Evolutionary conservation across 768 basidiomycete species (phyloP), one percentile per base, ranked within the genome.

Genomic region (Hysterangium stoloniferum): DNA sequence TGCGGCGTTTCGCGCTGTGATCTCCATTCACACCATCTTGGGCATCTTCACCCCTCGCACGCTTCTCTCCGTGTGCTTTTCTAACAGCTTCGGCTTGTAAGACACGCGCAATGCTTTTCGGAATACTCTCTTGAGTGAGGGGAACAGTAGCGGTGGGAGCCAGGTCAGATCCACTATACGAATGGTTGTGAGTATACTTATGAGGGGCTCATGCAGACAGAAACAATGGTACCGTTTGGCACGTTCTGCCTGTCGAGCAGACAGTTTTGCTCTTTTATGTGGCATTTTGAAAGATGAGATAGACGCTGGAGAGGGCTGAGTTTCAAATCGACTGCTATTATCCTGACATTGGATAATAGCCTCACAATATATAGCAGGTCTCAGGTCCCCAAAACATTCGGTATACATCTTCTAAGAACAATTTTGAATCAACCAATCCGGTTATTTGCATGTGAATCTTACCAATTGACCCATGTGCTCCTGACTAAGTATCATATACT

Each of bases 41-140:
- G 3, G 15, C 32, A 25, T 47, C 54, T 45, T 35, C 31, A 11
- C 27, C 4, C 45, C 55, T 13, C 41, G 31, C 2, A 41, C 54
- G 12, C 62, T 73, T 79, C 46, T 64, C 61, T 19, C 69, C 73
- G 62, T 67, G 84, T 42, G 78, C 75, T 25, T 76, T 71, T 37
- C 82, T 71, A 37, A 86, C 72, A 52, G 71, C 65, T 19, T 67
- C 68, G 1, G 86, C 82, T 57, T 87, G 78, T 33, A 89, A 63
- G 17, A 87, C 73, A 12, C 86, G 77, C 31, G 74, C 63, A 13
- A 74, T 74, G 8, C 81, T 76, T 66, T 88, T 90, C 7, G 87
- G 86, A 17, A 89, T 71, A 4, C 71, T 66, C 58, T 90, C 87
- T 40, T 71, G 67, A 58, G 34, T 78, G 61, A 5, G 68, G 64